phyloP scores from a whole-genome alignment of 1,284 basidiomycete species.

The Pseudozyma thailandica region DNA sequence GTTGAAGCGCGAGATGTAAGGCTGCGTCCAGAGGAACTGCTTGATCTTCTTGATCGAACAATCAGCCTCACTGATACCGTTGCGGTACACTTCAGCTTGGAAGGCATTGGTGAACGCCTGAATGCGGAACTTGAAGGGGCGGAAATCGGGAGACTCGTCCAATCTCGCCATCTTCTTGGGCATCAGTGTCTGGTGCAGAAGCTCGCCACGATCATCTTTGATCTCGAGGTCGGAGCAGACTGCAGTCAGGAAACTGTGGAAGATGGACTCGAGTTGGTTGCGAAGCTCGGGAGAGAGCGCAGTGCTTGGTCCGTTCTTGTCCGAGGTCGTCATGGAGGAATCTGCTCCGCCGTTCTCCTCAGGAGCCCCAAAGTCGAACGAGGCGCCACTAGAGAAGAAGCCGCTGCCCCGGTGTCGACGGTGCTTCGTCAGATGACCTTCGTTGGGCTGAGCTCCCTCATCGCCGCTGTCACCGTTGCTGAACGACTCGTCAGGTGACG shows the following conservation, averaged over 20 bases:
- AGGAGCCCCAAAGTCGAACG: conserved; percentile 30
- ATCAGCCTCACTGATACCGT: conserved; percentile 71
- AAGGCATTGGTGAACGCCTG: conserved; percentile 98
- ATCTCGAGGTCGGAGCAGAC: conserved; percentile 93
- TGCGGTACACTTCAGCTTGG: conserved; percentile 80
- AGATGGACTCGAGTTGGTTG: conserved; percentile 85
- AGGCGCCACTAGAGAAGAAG: conserved; percentile 51
- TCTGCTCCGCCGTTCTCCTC: conserved; percentile 35
- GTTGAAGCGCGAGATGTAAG: conserved; percentile 95
- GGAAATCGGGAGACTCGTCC: conserved; percentile 88
- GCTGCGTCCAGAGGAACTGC: conserved; percentile 92
- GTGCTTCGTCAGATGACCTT: conserved; percentile 38
- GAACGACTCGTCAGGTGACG: conserved; percentile 49
- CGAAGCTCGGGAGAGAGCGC: conserved; percentile 75
- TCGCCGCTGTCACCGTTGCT: conserved; percentile 50
- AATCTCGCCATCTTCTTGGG: conserved; percentile 71
- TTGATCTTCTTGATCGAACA: conserved; percentile 77
- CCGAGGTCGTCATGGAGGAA: conserved; percentile 12
- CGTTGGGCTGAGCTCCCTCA: conserved; percentile 15
- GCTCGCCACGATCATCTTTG: conserved; percentile 91
- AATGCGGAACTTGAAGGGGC: conserved; percentile 99
- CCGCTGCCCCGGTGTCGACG: conserved; percentile 51
- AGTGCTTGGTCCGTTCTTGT: conserved; percentile 29
- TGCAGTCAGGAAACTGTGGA: conserved; percentile 86
- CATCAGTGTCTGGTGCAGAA: conserved; percentile 98